These are phyloP conservation scores for Fragosphaeria purpurea DNA, from an alignment of 2,329 filamentous ascomycete genomes.

Conservation along the genomic window DNA sequence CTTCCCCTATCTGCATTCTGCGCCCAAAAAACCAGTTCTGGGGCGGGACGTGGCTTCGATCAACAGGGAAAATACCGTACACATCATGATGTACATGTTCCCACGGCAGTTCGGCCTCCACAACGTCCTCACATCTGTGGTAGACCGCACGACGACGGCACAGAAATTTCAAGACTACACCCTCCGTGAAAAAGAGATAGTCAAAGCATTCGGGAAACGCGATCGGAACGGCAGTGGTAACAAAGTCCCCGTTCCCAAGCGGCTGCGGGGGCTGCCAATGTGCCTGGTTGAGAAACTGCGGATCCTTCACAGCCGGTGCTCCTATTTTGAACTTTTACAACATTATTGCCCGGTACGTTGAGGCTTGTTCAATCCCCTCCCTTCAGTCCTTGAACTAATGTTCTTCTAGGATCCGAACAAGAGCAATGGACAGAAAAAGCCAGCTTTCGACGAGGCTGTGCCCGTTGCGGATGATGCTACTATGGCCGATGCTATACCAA, in stretches of 20 bases:
- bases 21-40: constrained; percentile 21
- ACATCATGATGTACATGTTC: constrained; percentile 87
- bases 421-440: too few relatives aligned
- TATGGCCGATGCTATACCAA: too few relatives aligned
- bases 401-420: too few relatives aligned
- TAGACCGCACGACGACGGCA: constrained; percentile 54
- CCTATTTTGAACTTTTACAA: constrained; percentile 67
- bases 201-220: constrained; percentile 23
- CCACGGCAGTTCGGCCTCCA: constrained; percentile 82
- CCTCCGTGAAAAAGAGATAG: constrained; percentile 72
- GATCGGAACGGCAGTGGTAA: constrained; percentile 7
- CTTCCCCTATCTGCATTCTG: constrained; percentile 35
- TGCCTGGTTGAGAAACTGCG: constrained; percentile 59
- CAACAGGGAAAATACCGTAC: constrained; percentile 48
- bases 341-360: constrained; percentile 65
- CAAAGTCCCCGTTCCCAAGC: constrained; percentile 43
- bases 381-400: too few relatives aligned
- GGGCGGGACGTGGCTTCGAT: background rate
- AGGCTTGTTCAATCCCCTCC: too few relatives aligned
- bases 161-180: constrained; percentile 80
- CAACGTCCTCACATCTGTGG: constrained; percentile 74
- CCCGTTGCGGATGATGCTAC: too few relatives aligned
- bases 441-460: too few relatives aligned
- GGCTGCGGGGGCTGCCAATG: constrained; percentile 53
- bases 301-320: constrained; percentile 60